Evolutionary conservation across 2,329 filamentous ascomycete species (phyloP).

Genomic region (Lasiodiplodia sp.): DNA sequence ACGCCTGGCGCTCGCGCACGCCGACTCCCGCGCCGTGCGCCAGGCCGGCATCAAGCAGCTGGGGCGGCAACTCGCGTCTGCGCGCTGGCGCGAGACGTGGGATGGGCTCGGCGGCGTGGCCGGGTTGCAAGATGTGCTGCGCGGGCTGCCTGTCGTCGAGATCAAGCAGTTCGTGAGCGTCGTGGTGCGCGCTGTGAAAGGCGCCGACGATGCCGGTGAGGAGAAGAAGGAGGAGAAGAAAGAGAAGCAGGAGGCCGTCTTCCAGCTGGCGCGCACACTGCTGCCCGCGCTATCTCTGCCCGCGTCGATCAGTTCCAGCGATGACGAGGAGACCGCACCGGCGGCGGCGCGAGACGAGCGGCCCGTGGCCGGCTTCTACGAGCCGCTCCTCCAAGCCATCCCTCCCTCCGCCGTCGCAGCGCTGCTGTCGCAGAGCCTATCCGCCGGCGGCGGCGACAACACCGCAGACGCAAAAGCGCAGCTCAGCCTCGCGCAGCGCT

Average conservation of each 20-base stretch:
- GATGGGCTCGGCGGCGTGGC: constrained; percentile 38
- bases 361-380: not conserved
- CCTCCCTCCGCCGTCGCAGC: not conserved
- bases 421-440: not conserved
- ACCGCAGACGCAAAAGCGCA: too few relatives aligned
- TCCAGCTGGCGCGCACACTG: not conserved
- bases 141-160: not conserved
- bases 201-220: not conserved
- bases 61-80: constrained; percentile 31
- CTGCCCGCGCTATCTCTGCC: not conserved
- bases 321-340: too few relatives aligned
- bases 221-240: not conserved
- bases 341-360: not conserved
- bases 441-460: too few relatives aligned
- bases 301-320: not conserved
- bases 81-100: constrained; percentile 39
- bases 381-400: not conserved
- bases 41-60: constrained; percentile 36
- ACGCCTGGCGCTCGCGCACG: constrained; percentile 36
- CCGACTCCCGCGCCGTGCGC: constrained; percentile 37
- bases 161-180: not conserved
- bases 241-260: not conserved
- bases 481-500: too few relatives aligned
- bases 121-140: constrained; percentile 37
- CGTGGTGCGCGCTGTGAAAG: not conserved